phyloP scores from a whole-genome alignment of 1,284 basidiomycete genomes.

The Ganoderma sinense region DNA sequence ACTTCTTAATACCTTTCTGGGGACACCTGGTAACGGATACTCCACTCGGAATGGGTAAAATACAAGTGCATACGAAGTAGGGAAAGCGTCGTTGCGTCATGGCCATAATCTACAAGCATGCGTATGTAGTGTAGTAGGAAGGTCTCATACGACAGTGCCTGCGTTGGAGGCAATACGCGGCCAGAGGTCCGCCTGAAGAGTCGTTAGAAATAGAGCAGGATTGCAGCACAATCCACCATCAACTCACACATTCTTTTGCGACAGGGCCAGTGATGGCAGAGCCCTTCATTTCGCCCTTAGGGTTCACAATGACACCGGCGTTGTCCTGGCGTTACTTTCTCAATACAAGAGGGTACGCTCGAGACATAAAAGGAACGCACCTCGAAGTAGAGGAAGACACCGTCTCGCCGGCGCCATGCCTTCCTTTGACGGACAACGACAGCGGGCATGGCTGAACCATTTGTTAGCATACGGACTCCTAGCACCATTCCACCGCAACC shows the following conservation, averaged over 20 bases:
- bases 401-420: conserved; percentile 97
- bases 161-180: conserved; percentile 99
- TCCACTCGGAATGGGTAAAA: neutral
- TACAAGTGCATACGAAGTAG: conserved; percentile 26
- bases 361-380: conserved; percentile 44
- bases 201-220: neutral
- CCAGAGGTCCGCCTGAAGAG: conserved; percentile 91
- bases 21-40: neutral
- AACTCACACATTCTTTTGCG: conserved; percentile 92
- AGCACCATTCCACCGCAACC: neutral
- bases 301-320: conserved; percentile 97
- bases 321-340: conserved; percentile 69
- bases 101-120: conserved; percentile 34
- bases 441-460: conserved; percentile 87
- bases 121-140: conserved; percentile 29
- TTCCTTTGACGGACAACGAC: conserved; percentile 99
- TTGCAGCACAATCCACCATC: neutral
- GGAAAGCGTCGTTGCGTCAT: conserved; percentile 29
- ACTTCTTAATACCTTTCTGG: neutral
- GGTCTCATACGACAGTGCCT: conserved; percentile 89
- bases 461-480: neutral
- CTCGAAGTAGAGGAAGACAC: conserved; percentile 99
- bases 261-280: conserved; percentile 98
- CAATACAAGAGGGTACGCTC: neutral
- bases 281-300: conserved; percentile 99